phyloP scores from a whole-genome alignment of 2,329 filamentous ascomycete genomes.

The Pseudopyricularia javanii region DNA sequence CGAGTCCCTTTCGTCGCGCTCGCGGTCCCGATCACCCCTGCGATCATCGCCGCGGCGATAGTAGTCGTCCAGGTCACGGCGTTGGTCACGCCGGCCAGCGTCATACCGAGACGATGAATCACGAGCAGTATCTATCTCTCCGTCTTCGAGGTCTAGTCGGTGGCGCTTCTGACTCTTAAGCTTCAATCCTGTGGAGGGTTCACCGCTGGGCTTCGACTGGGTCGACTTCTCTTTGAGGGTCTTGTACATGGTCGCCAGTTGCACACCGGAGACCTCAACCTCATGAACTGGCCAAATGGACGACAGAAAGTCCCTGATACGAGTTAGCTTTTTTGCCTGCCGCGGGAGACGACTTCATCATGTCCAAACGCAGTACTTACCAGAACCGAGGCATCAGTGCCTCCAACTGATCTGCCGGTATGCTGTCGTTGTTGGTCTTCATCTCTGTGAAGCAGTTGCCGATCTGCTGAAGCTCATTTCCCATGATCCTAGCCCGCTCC shows the following conservation, averaged over 20 bases:
- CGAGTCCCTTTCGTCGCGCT: slow-evolving; percentile 5
- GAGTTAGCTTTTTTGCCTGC: slow-evolving; percentile 8
- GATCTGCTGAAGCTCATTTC: slow-evolving; percentile 21
- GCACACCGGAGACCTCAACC: slow-evolving; percentile 20
- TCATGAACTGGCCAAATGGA: slow-evolving; percentile 25
- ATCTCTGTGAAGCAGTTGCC: slow-evolving; percentile 21
- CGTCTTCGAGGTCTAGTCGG: slow-evolving; percentile 21
- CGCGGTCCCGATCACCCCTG: slow-evolving; percentile 5
- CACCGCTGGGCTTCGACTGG: slow-evolving; percentile 11
- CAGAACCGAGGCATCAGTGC: slow-evolving; percentile 23
- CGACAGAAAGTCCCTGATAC: slow-evolving; percentile 21
- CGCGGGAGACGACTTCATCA: background rate
- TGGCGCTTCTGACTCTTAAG: background rate
- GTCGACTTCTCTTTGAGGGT: slow-evolving; percentile 20
- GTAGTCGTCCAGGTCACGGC: slow-evolving; percentile 1
- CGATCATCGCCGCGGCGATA: slow-evolving; percentile 12
- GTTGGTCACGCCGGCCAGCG: slow-evolving; percentile 6
- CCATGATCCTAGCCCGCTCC: slow-evolving; percentile 22
- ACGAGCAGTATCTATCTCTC: slow-evolving; percentile 23
- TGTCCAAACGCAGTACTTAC: slow-evolving; percentile 9
- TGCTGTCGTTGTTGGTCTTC: slow-evolving; percentile 14
- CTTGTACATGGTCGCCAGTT: slow-evolving; percentile 22
- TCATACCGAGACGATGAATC: slow-evolving; percentile 18
- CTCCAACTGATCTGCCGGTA: slow-evolving; percentile 16
- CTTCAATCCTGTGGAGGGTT: slow-evolving; percentile 2